Conservation (phyloP, 78 protist species). For the Dictyostelium brefeldianum region DNA sequence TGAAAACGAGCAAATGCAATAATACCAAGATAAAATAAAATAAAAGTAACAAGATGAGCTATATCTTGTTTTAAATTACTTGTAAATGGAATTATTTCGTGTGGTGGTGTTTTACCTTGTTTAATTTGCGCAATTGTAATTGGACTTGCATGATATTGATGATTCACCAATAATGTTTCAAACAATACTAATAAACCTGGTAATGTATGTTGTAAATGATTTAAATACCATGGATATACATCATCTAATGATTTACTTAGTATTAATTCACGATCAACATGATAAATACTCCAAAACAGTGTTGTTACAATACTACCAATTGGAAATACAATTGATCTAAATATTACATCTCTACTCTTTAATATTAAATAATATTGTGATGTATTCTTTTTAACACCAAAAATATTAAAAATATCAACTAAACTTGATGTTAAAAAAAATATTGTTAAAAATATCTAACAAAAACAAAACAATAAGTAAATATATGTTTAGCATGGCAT, state of each 20-base stretch:
- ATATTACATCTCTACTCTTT: constrained; percentile 22
- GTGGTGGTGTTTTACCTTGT: not conserved
- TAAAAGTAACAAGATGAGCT: constrained; percentile 15
- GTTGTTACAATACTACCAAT: constrained; percentile 4
- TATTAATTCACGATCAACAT: constrained; percentile 33
- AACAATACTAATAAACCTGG: constrained; percentile 15
- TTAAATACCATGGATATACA: constrained; percentile 28
- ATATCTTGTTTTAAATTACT: constrained; percentile 53
- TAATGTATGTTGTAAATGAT: constrained; percentile 68
- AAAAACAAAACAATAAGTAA: not conserved
- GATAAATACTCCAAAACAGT: constrained; percentile 58
- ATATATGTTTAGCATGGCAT: too few species aligned
- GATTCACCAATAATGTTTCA: constrained; percentile 33
- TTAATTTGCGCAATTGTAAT: not conserved
- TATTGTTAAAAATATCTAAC: constrained; percentile 26
- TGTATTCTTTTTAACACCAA: not conserved
- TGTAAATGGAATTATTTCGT: constrained; percentile 3
- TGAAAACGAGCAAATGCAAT: constrained; percentile 1
- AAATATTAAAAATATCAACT: constrained; percentile 33
- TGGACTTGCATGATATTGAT: constrained; percentile 50
- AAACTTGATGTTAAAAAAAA: not conserved
- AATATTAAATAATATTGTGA: constrained; percentile 3
- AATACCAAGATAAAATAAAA: constrained; percentile 11
- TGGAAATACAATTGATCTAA: constrained; percentile 66
- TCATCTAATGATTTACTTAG: not conserved